Percentiles rank a stretch among this genome's conserved stretches.
phyloP scores from a whole-genome alignment of 2,329 filamentous ascomycete species.

The Colletotrichum endophyticum region DNA sequence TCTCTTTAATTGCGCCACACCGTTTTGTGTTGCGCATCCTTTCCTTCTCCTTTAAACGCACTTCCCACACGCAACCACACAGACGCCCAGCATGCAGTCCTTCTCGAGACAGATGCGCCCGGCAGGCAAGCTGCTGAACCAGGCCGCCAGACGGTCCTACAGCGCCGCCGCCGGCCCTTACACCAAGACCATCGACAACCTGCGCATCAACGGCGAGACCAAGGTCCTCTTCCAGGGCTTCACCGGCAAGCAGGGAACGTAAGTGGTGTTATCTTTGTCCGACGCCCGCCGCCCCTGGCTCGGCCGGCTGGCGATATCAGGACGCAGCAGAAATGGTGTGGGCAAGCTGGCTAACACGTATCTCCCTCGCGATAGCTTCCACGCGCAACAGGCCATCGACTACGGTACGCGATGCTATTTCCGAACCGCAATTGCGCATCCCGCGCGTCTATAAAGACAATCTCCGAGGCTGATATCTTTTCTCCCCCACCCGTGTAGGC shows the following conservation, averaged over 20 bases:
- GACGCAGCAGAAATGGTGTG: neutral
- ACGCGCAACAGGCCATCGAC: constrained; percentile 96
- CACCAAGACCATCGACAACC: constrained; percentile 77
- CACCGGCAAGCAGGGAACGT: constrained; percentile 96
- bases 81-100: constrained; percentile 75
- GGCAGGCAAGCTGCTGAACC: constrained; percentile 72
- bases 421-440: neutral
- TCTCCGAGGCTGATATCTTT: constrained; percentile 31
- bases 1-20: neutral
- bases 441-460: neutral
- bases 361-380: constrained; percentile 69
- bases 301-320: neutral
- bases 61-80: neutral
- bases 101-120: constrained; percentile 74
- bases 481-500: constrained; percentile 55
- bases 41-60: constrained; percentile 6
- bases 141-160: constrained; percentile 72
- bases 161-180: constrained; percentile 73
- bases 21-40: constrained; percentile 10
- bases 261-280: constrained; percentile 43
- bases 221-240: constrained; percentile 98
- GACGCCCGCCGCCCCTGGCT: neutral
- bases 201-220: constrained; percentile 91
- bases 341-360: neutral
- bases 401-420: constrained; percentile 71